Evolutionary conservation across 305 asterid genomes (phyloP).

Genomic region (Fraxinus velutina): DNA sequence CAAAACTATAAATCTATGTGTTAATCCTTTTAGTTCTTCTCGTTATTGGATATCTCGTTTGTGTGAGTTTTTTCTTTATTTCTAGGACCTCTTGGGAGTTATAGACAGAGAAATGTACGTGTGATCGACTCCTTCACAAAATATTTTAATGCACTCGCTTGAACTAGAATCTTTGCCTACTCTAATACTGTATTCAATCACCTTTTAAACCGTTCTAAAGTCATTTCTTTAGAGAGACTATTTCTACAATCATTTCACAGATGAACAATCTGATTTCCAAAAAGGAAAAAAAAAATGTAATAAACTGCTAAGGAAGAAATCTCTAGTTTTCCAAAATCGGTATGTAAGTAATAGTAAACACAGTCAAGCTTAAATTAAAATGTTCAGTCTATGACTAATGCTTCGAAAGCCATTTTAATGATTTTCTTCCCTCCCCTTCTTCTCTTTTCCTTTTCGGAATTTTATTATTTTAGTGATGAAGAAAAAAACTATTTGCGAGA

Average conservation of each 20-base stretch:
- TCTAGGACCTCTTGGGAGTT: not conserved
- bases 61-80: not conserved
- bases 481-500: not conserved
- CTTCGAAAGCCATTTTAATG: not conserved
- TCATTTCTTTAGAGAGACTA: not conserved
- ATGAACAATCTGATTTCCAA: not conserved
- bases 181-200: not conserved
- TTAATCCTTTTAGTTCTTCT: not conserved
- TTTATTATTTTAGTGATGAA: not conserved
- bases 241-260: not conserved
- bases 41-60: not conserved
- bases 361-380: not conserved
- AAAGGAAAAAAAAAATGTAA: not conserved
- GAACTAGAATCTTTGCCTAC: not conserved
- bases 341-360: not conserved
- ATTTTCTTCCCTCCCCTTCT: not conserved
- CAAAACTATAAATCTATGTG: not conserved
- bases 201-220: not conserved
- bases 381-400: not conserved
- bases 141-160: not conserved
- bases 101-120: not conserved
- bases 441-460: not conserved
- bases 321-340: not conserved
- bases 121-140: not conserved
- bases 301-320: not conserved